These are phyloP conservation scores for Sanguinoderma infundibulare DNA, from an alignment of 1,284 basidiomycete genomes.

Conservation along the genomic window DNA sequence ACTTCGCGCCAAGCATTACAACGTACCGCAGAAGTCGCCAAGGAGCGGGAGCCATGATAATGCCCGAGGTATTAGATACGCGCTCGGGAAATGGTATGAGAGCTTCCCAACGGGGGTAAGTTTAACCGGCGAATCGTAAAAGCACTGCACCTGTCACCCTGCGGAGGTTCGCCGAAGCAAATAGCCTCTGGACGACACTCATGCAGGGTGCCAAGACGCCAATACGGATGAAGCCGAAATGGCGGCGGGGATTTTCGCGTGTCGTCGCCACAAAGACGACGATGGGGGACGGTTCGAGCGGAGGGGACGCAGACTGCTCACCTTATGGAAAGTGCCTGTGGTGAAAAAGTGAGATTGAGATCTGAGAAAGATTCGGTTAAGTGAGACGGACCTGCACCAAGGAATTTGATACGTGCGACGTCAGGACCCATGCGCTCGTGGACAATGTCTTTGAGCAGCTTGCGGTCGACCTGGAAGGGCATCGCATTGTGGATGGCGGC, in stretches of 20 bases:
- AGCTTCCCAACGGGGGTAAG: conserved; percentile 1
- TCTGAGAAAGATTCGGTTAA: conserved; percentile 1
- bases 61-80: no score
- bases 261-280: background rate
- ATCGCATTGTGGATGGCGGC: conserved; percentile 57
- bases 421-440: conserved; percentile 66
- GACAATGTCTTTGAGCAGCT: conserved; percentile 73
- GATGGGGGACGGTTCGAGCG: background rate
- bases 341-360: conserved; percentile 9
- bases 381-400: conserved; percentile 66
- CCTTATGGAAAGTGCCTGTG: conserved; percentile 79
- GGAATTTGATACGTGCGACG: conserved; percentile 70
- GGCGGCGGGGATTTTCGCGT: no score
- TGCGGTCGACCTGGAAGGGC: conserved; percentile 75
- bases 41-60: no score
- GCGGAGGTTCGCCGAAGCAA: background rate
- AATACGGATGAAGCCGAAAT: no score
- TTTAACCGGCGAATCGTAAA: background rate
- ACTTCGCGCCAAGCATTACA: background rate
- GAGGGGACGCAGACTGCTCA: conserved; percentile 28
- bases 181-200: background rate
- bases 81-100: conserved; percentile 2
- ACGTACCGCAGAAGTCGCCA: conserved; percentile 1
- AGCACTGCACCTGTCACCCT: background rate
- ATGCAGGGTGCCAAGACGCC: no score